These are phyloP conservation scores for Monocercomonoides exilis DNA, from an alignment of 78 protist species.

Conservation along the genomic window DNA sequence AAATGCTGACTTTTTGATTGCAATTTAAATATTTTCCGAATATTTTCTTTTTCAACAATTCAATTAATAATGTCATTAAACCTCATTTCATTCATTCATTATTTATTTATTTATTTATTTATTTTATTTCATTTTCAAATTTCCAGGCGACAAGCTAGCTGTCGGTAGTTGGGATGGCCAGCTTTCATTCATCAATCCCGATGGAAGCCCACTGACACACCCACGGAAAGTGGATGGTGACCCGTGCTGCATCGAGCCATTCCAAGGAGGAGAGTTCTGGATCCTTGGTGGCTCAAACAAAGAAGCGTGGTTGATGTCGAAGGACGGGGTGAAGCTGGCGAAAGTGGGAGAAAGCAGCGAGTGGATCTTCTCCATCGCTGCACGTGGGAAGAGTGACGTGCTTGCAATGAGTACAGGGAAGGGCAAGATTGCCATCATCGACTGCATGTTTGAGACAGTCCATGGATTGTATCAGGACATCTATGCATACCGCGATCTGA, in stretches of 20 bases:
- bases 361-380: background rate
- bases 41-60: no score
- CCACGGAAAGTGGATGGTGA: slow-evolving; percentile 41
- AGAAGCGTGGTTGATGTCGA: background rate
- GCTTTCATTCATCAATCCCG: slow-evolving; percentile 25
- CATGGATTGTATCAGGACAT: slow-evolving; percentile 56
- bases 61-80: no score
- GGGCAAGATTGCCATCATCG: slow-evolving; percentile 41
- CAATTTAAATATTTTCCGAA: no score
- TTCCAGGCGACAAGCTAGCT: slow-evolving; percentile 45
- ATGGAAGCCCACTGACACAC: background rate
- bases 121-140: background rate
- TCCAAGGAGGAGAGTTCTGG: slow-evolving; percentile 49
- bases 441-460: slow-evolving; percentile 46
- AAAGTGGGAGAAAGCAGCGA: background rate
- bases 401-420: slow-evolving; percentile 42
- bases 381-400: background rate
- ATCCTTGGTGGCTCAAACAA: slow-evolving; percentile 51
- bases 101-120: no score
- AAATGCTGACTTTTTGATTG: no score
- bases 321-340: background rate
- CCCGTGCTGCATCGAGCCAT: slow-evolving; percentile 47
- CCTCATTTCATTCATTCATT: no score
- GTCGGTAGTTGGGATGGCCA: slow-evolving; percentile 62
- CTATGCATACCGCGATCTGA: slow-evolving; percentile 58